Evolutionary conservation across 225 moss, liverwort and hornwort species (phyloP).

Genomic region (Marchantia paleacea): DNA sequence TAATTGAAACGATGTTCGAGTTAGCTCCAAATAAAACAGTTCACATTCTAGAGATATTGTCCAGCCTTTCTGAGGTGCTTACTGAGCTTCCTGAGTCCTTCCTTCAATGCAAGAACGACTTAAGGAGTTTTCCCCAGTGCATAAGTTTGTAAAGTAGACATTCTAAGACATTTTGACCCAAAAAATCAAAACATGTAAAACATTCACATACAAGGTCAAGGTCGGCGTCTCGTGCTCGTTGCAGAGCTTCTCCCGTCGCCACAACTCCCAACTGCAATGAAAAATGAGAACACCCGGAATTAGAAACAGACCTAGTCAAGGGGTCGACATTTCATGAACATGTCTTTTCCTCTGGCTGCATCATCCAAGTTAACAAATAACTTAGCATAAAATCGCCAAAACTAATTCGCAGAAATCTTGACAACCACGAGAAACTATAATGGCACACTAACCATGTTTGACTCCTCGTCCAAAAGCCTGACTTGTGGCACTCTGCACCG

Average conservation of each 20-base stretch:
- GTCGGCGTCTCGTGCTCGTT: conserved; percentile 75
- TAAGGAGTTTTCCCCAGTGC: too few relatives aligned
- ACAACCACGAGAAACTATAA: neutral
- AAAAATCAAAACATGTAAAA: neutral
- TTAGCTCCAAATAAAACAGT: too few relatives aligned
- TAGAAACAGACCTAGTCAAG: neutral
- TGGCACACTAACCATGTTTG: conserved; percentile 66
- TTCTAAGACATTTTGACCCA: too few relatives aligned
- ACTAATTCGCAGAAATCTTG: neutral
- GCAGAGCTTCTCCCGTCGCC: conserved; percentile 70
- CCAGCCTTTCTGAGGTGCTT: too few relatives aligned
- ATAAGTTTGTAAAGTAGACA: too few relatives aligned
- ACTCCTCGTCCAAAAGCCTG: conserved; percentile 81
- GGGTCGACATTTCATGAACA: too few relatives aligned
- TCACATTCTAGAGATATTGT: too few relatives aligned
- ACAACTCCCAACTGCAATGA: conserved; percentile 74
- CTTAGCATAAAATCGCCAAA: neutral
- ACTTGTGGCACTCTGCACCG: conserved; percentile 66
- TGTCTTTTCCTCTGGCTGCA: too few relatives aligned
- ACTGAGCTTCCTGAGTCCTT: too few relatives aligned
- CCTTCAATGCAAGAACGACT: too few relatives aligned
- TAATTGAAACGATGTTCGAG: neutral
- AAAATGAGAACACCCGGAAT: neutral
- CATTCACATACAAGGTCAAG: conserved; percentile 74
- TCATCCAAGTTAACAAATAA: neutral